Evolutionary conservation across 768 basidiomycete species (phyloP), one percentile per base, ranked within the genome.

Genomic region (Kwoniella europaea): DNA sequence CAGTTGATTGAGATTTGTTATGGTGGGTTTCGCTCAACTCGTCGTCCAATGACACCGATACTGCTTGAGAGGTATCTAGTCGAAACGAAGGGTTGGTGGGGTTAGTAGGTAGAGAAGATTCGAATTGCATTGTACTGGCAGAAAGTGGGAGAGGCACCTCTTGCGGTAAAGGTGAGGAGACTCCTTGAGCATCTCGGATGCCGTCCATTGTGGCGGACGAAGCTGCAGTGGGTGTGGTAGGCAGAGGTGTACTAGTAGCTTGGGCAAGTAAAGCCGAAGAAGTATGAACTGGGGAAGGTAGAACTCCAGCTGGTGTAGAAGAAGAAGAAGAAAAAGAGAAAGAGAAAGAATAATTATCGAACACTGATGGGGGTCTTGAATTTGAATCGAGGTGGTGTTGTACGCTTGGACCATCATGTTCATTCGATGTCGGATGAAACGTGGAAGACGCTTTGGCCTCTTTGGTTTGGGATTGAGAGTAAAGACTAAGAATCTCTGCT

Each of bases 401-500:
- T 15, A 24, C 54, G 54, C 54, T 55, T 24, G n/a, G 54, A 55
- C 22, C 54, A 24, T 24, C 54, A 9, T n/a, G 2, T 50, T 50
- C 12, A 10, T 50, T 18, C 10, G 46, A 50, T 29, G 29, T 29
- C 29, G 29, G 29, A 4, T 29, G 29, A 29, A 4, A 5, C 12
- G 44, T 12, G 44, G 44, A 12, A 46, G 44, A 24, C 44, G 46
- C 46, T 50, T 50, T 50, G 10, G 6, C 46, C 46, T 58, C 10
- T 58, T 58, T 58, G 24, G 7, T 13, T 7, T 16, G 46, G 13
- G 59, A 15, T 22, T 24, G 15, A 13, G 50, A 43, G 65, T 65
- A 65, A 6, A 65, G 22, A 13, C 55, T 56, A 1, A 65, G 55
- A 2, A 65, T 65, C 4, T 65, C 65, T 1, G 52, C 65, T 65